Percentiles rank a stretch among this genome's conserved stretches.
phyloP scores from a whole-genome alignment of 2,329 filamentous ascomycete species.

The Ilyonectria sp. region DNA sequence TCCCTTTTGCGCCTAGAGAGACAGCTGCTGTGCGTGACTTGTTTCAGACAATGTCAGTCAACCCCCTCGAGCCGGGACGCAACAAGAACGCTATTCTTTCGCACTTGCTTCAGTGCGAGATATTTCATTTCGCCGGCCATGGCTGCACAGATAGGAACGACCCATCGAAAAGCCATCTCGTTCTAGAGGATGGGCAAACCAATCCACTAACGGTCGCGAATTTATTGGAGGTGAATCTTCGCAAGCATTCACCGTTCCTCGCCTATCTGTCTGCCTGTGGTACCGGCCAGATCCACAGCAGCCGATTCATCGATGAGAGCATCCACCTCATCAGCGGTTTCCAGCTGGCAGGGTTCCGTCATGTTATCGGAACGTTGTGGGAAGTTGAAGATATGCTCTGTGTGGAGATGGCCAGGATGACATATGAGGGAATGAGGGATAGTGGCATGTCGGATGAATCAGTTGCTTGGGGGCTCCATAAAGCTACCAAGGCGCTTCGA shows the following conservation, averaged over 20 bases:
- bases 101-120: conserved; percentile 45
- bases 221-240: conserved; percentile 37
- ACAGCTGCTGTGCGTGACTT: conserved; percentile 22
- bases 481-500: not conserved
- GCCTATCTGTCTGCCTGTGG: conserved; percentile 58
- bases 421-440: not conserved
- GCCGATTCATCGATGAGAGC: conserved; percentile 52
- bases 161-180: conserved; percentile 30
- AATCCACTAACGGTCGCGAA: conserved; percentile 31
- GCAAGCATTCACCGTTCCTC: conserved; percentile 47
- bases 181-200: conserved; percentile 20
- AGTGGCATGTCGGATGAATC: conserved; percentile 6
- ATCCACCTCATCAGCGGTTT: conserved; percentile 52
- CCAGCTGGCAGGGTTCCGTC: conserved; percentile 3
- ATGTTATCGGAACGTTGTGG: conserved; percentile 2
- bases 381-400: conserved; percentile 12
- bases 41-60: conserved; percentile 7
- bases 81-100: conserved; percentile 43
- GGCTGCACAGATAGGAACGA: conserved; percentile 34
- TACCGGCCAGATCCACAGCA: conserved; percentile 46
- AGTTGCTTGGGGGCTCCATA: conserved; percentile 12
- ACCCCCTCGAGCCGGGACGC: conserved; percentile 4
- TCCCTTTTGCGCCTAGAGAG: not conserved
- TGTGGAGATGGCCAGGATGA: conserved; percentile 8
- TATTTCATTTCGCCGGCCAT: conserved; percentile 62